A percentile compares a stretch with the other conserved stretches of the same genome.
phyloP scores from a whole-genome alignment of 1,139 yeast species.

The Suhomyces anneliseae region DNA sequence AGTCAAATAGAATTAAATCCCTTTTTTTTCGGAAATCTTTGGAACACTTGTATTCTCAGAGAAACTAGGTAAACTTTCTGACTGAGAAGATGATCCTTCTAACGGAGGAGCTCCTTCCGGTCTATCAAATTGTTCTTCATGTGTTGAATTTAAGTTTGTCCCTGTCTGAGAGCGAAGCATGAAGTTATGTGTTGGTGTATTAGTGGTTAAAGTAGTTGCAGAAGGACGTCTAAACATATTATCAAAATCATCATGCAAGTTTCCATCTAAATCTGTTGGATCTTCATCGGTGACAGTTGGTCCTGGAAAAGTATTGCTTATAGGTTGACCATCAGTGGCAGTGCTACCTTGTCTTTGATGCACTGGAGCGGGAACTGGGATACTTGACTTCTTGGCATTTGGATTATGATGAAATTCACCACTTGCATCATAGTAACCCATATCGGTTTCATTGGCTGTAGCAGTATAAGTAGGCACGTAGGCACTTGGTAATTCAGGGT shows the following conservation, averaged over 20 bases:
- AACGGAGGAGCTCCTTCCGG: constrained; percentile 11
- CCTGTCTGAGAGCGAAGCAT: constrained; percentile 3
- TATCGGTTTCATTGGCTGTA: constrained; percentile 64
- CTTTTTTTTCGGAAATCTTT: constrained; percentile 10
- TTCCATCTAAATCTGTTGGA: not conserved
- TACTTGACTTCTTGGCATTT: constrained; percentile 20
- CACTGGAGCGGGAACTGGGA: constrained; percentile 13
- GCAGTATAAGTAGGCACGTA: constrained; percentile 70
- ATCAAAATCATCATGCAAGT: constrained; percentile 3
- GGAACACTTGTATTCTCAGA: constrained; percentile 16
- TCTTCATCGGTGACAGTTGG: constrained; percentile 12
- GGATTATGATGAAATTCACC: constrained; percentile 55
- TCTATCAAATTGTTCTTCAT: not conserved
- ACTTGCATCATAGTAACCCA: constrained; percentile 74
- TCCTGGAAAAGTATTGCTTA: constrained; percentile 6
- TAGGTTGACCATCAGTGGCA: constrained; percentile 12
- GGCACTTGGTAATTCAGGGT: constrained; percentile 37
- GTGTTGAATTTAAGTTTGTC: not conserved
- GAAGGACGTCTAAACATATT: constrained; percentile 7
- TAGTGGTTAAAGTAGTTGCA: constrained; percentile 1
- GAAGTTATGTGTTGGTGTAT: constrained; percentile 9
- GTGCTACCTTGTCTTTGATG: constrained; percentile 16
- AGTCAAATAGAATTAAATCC: not conserved
- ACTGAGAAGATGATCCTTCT: constrained; percentile 12
- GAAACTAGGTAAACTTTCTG: constrained; percentile 16